Conservation (phyloP, 2,329 filamentous ascomycete genomes). For the Penicillium sp. region DNA sequence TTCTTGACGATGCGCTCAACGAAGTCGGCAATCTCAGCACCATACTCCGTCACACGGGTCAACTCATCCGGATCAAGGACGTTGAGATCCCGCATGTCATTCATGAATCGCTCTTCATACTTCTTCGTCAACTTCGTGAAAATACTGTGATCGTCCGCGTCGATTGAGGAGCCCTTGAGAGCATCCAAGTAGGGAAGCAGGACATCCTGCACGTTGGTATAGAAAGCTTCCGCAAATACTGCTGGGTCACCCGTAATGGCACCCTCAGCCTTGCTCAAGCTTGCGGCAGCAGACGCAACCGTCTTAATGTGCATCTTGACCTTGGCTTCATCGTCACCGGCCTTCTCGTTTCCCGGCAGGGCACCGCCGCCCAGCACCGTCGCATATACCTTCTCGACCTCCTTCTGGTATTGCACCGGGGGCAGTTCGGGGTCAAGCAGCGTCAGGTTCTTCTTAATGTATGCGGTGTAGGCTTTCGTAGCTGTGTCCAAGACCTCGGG, state of each 20-base stretch:
- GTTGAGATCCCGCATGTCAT: slow-evolving; percentile 85
- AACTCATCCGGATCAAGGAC: slow-evolving; percentile 78
- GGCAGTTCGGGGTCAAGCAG: slow-evolving; percentile 49
- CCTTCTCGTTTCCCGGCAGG: slow-evolving; percentile 55
- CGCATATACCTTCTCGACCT: slow-evolving; percentile 55
- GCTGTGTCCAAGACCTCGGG: slow-evolving; percentile 53
- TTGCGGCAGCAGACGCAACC: slow-evolving; percentile 55
- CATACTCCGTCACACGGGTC: slow-evolving; percentile 90
- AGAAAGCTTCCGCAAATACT: slow-evolving; percentile 52
- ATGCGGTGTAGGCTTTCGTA: slow-evolving; percentile 56
- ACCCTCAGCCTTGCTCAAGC: slow-evolving; percentile 44
- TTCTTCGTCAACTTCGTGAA: slow-evolving; percentile 84
- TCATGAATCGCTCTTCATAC: slow-evolving; percentile 84
- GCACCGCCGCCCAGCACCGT: slow-evolving; percentile 58
- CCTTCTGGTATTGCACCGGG: slow-evolving; percentile 51
- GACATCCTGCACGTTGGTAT: slow-evolving; percentile 64
- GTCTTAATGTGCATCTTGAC: slow-evolving; percentile 84
- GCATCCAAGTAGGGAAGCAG: slow-evolving; percentile 80
- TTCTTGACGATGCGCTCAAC: slow-evolving; percentile 82
- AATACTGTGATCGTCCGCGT: slow-evolving; percentile 67
- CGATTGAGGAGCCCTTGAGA: slow-evolving; percentile 58
- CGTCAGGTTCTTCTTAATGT: slow-evolving; percentile 69
- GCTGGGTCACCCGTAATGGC: slow-evolving; percentile 25
- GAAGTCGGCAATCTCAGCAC: slow-evolving; percentile 81
- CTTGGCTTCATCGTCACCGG: slow-evolving; percentile 81